Evolutionary conservation across 208 protist genomes (phyloP), one percentile per base, ranked within the genome.

Genomic region (Acanthamoeba castellanii): DNA sequence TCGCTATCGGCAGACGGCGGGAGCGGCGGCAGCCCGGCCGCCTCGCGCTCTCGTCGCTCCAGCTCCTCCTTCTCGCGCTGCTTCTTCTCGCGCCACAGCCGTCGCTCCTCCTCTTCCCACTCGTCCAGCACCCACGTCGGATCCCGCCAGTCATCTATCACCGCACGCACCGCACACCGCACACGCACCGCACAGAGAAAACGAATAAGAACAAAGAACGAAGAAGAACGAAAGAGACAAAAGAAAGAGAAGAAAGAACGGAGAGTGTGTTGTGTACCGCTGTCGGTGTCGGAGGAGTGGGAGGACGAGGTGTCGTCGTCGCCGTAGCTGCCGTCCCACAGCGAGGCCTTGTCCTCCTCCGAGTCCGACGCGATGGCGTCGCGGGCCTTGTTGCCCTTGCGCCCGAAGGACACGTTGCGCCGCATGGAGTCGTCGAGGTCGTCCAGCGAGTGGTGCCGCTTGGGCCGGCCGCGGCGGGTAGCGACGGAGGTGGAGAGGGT

Each of bases 121-220:
- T 88, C 81, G 81, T 88, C 81, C 47, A 88, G n/a, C 47, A 88
- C 78, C 81, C 81, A 88, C 47, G 81, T 88, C 50, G 81, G 81
- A 37, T 88, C 81, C 8, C 81, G 81, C 81, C 81, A 88, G 30
- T 85, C 76, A 37, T 85, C 76, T 76, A n/a, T 30, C 59, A n/a
- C 59, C 16, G 22, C 59, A 45, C 42, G 11, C 42, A 11, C 42
- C 42, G 42, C 42, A 45, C 42, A 45, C 42, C 42, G 42, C 42
- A 45, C 42, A 45, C 42, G 0, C 42, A 64, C 57, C 57, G 20
- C 57, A 64, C 18, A 22, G 22, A 85, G 5, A 18, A 50, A 57
- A 1, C 16, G 25, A 55, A 25, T 32, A 8, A n/a, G 4, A 64
- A n/a, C 7, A n/a, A 27, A 64, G 13, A 76, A n/a, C 25, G 32